Percentiles rank a stretch among this genome's conserved stretches.
Conservation (phyloP, 2,329 filamentous ascomycete genomes). For the Teratosphaeria nubilosa region DNA sequence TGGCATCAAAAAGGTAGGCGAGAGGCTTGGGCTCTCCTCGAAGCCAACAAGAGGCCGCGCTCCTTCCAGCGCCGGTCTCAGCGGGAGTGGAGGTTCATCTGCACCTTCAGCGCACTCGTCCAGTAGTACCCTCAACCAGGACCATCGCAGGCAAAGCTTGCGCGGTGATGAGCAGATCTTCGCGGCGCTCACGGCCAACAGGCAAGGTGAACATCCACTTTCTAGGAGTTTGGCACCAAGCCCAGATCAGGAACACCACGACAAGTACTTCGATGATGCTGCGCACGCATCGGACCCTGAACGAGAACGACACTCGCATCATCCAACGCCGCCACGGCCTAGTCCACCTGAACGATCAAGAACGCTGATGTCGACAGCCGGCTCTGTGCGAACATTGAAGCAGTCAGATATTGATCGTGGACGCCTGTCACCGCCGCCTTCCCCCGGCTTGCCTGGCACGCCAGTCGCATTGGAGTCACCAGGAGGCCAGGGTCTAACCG, state of each 20-base stretch:
- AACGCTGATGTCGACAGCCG: slow-evolving; percentile 31
- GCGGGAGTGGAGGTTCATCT: slow-evolving; percentile 32
- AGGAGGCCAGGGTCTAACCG: slow-evolving; percentile 32
- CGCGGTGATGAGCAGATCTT: slow-evolving; percentile 49
- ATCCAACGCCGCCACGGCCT: slow-evolving; percentile 15
- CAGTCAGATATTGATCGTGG: slow-evolving; percentile 27
- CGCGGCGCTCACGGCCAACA: slow-evolving; percentile 39
- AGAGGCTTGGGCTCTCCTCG: slow-evolving; percentile 8
- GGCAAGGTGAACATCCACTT: slow-evolving; percentile 58
- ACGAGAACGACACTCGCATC: background rate
- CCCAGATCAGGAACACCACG: slow-evolving; percentile 38
- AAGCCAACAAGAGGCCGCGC: slow-evolving; percentile 41
- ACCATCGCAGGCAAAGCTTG: slow-evolving; percentile 47
- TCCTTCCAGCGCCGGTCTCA: slow-evolving; percentile 42
- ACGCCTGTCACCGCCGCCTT: slow-evolving; percentile 29
- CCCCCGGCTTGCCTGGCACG: slow-evolving; percentile 35
- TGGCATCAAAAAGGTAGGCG: slow-evolving; percentile 49
- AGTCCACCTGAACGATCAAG: slow-evolving; percentile 29
- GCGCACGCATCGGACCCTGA: background rate
- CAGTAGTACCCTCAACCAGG: slow-evolving; percentile 45
- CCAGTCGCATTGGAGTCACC: slow-evolving; percentile 34
- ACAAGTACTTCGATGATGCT: slow-evolving; percentile 12
- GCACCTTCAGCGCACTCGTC: slow-evolving; percentile 44
- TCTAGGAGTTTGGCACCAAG: slow-evolving; percentile 65
- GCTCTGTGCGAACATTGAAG: slow-evolving; percentile 37